phyloP scores from a whole-genome alignment of 2,329 filamentous ascomycete genomes.

The Stemphylium lycopersici region DNA sequence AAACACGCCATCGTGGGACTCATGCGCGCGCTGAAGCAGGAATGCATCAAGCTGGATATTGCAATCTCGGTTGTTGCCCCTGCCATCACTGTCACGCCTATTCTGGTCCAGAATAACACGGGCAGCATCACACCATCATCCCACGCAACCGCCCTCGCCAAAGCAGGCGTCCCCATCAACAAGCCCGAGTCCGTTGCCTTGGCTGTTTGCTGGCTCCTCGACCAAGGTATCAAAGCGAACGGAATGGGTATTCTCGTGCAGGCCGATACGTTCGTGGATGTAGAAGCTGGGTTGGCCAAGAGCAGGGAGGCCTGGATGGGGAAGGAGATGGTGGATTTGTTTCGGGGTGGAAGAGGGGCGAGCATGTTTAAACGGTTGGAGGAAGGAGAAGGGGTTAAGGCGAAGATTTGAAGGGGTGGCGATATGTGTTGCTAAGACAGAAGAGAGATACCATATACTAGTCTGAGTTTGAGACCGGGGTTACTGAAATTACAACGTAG shows the following conservation, averaged over 20 bases:
- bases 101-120: slow-evolving; percentile 46
- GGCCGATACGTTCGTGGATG: slow-evolving; percentile 50
- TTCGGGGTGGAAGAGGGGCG: slow-evolving; percentile 52
- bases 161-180: slow-evolving; percentile 56
- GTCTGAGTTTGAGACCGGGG: background rate
- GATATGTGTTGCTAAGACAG: background rate
- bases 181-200: slow-evolving; percentile 53
- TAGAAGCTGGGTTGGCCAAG: slow-evolving; percentile 56
- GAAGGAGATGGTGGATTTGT: slow-evolving; percentile 58
- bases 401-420: slow-evolving; percentile 25
- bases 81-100: slow-evolving; percentile 56
- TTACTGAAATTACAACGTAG: too few species aligned
- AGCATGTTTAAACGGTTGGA: slow-evolving; percentile 40
- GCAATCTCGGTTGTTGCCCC: slow-evolving; percentile 57
- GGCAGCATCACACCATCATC: slow-evolving; percentile 39
- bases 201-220: slow-evolving; percentile 54
- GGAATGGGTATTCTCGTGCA: slow-evolving; percentile 57
- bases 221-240: slow-evolving; percentile 52
- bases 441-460: background rate
- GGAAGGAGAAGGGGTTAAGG: slow-evolving; percentile 16
- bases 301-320: slow-evolving; percentile 56
- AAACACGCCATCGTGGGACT: slow-evolving; percentile 60
- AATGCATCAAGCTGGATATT: slow-evolving; percentile 54
- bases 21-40: slow-evolving; percentile 57
- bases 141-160: slow-evolving; percentile 54